phyloP scores from a whole-genome alignment of 106 monocot genomes.

The Iris macrosiphon region DNA sequence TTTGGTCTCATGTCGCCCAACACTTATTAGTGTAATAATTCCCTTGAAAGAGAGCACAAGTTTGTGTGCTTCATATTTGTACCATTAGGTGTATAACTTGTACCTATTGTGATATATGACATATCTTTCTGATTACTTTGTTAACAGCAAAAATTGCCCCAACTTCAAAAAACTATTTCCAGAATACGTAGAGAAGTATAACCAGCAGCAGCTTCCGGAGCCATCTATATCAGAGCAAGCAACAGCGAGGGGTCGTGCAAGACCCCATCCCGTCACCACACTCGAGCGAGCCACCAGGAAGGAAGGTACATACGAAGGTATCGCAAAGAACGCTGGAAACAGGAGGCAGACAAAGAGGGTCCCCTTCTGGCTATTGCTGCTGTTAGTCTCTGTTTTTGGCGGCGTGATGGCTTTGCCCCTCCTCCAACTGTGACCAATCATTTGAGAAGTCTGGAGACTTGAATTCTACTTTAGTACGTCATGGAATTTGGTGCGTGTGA shows the following conservation, averaged over 20 bases:
- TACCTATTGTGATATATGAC: too few relatives aligned
- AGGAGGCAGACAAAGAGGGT: slow-evolving; percentile 40
- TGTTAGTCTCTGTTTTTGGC: slow-evolving; percentile 71
- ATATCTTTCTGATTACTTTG: neutral
- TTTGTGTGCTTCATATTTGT: too few relatives aligned
- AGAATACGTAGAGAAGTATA: slow-evolving; percentile 78
- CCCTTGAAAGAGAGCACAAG: too few relatives aligned
- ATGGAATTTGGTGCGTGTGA: too few relatives aligned
- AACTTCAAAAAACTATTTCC: slow-evolving; percentile 94
- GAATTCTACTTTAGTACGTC: too few relatives aligned
- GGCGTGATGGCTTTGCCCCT: slow-evolving; percentile 90
- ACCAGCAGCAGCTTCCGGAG: slow-evolving; percentile 24
- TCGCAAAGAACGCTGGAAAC: slow-evolving; percentile 14
- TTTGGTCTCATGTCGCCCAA: too few relatives aligned
- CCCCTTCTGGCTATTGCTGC: slow-evolving; percentile 66
- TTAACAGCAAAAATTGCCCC: slow-evolving; percentile 72
- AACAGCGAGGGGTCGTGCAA: neutral
- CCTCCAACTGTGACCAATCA: slow-evolving; percentile 75
- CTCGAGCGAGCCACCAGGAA: neutral
- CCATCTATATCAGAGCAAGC: slow-evolving; percentile 5
- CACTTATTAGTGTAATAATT: too few relatives aligned
- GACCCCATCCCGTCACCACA: neutral
- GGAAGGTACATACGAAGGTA: slow-evolving; percentile 6
- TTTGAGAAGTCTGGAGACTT: too few relatives aligned
- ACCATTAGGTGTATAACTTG: too few relatives aligned